Evolutionary conservation across 768 basidiomycete species (phyloP), one percentile per base, ranked within the genome.

Genomic region (Clavulina sp.): DNA sequence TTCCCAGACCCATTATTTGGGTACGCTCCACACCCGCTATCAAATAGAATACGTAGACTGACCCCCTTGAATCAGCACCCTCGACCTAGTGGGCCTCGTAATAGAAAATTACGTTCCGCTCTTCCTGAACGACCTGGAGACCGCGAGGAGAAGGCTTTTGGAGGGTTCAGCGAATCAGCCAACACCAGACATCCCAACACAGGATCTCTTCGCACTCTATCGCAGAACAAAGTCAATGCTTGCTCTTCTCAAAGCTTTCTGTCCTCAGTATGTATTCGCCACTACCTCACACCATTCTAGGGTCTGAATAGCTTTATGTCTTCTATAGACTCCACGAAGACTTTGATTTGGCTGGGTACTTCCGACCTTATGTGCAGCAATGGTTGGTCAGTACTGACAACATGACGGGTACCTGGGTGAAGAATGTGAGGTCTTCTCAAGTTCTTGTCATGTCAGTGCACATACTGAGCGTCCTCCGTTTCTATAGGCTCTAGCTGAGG

Each of bases 401-500:
- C 53, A 93, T 88, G 70, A 96, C 93, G 5, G 73, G 75, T 41
- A 81, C 89, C 55, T 99, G 95, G 95, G 93, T 96, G 4, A 76
- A 91, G 62, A 80, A 81, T 55, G 86, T 88, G 56, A 65, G 85
- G 73, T 46, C n/a, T 5, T 34, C 31, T 29, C 3, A 16, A 30
- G 2, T 30, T 44, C 51, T 23, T 16, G 29, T 46, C 54, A 46
- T 46, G 13, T n/a, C 26, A 26, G 9, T 19, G 9, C 34, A 38
- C 19, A 9, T 38, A 48, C 38, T 4, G 32, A 19, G 30, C 52
- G n/a, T n/a, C n/a, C 26, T n/a, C 1, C 29, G 7, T 50, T 21
- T 21, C 41, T 49, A 4, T 60, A 85, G 77, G 88, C 89, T 19
- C 80, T 93, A 56, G 74, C 77, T 23, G 78, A 80, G 0, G 89